Evolutionary conservation across 768 basidiomycete species (phyloP).

Genomic region (Tricholoma flavovirens): DNA sequence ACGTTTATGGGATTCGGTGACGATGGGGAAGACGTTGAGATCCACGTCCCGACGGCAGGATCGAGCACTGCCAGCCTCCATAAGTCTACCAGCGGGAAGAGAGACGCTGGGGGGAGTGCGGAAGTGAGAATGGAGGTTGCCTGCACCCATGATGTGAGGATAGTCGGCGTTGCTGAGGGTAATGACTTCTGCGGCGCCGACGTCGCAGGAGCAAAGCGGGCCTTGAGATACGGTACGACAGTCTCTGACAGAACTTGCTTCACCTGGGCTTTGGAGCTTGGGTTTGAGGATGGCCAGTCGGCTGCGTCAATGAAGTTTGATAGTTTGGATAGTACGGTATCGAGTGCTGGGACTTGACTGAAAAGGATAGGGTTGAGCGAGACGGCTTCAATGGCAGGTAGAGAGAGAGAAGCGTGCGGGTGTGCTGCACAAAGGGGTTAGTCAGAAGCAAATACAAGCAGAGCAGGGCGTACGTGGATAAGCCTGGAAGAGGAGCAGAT

Average conservation of each 20-base stretch:
- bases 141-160: slow-evolving; percentile 45
- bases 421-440: slow-evolving; percentile 49
- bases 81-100: slow-evolving; percentile 82
- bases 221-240: slow-evolving; percentile 62
- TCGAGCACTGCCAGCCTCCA: slow-evolving; percentile 78
- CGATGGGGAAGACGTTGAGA: slow-evolving; percentile 25
- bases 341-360: slow-evolving; percentile 61
- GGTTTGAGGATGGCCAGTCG: slow-evolving; percentile 18
- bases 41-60: slow-evolving; percentile 48
- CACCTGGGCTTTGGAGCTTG: slow-evolving; percentile 30
- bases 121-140: slow-evolving; percentile 37
- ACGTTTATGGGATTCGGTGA: slow-evolving; percentile 36
- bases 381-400: slow-evolving; percentile 56
- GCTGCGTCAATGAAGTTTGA: slow-evolving; percentile 52
- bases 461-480: slow-evolving; percentile 67
- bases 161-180: slow-evolving; percentile 27
- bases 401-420: slow-evolving; percentile 54
- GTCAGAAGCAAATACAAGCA: background rate
- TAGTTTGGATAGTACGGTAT: slow-evolving; percentile 59
- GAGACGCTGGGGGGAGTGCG: slow-evolving; percentile 44
- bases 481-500: slow-evolving; percentile 67
- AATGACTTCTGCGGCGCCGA: slow-evolving; percentile 13
- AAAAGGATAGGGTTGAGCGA: slow-evolving; percentile 75
- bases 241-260: slow-evolving; percentile 43
- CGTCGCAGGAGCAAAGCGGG: slow-evolving; percentile 36